A percentile compares a stretch with the other conserved stretches of the same genome.
These are phyloP conservation scores for Myochromella boudieri DNA, from an alignment of 768 basidiomycete genomes.

Conservation along the genomic window DNA sequence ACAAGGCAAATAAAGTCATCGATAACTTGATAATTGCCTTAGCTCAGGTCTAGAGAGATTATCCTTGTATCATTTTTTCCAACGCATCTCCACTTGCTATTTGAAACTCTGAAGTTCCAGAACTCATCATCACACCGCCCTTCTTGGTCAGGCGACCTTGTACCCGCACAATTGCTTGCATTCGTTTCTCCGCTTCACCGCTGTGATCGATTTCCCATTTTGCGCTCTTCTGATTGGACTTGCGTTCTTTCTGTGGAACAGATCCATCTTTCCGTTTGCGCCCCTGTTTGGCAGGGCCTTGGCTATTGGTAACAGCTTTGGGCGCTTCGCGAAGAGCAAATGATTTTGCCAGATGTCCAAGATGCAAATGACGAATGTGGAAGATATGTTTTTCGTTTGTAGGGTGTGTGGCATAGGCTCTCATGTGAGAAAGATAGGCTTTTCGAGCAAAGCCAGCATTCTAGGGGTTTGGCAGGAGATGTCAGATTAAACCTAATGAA, in stretches of 20 bases:
- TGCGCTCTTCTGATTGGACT: constrained; percentile 18
- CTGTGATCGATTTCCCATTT: constrained; percentile 44
- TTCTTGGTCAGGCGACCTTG: constrained; percentile 83
- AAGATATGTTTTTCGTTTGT: constrained; percentile 95
- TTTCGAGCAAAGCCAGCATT: constrained; percentile 74
- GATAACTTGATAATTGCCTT: too few species aligned
- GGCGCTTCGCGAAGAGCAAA: constrained; percentile 91
- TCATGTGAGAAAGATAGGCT: constrained; percentile 90
- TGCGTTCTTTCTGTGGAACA: constrained; percentile 14
- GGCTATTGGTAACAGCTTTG: constrained; percentile 38
- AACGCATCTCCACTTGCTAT: constrained; percentile 63
- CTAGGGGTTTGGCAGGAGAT: too few species aligned
- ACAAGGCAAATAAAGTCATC: too few species aligned
- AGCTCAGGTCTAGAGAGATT: neutral
- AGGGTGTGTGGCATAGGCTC: constrained; percentile 97
- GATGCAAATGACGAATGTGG: constrained; percentile 90
- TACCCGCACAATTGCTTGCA: constrained; percentile 81
- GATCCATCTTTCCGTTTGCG: constrained; percentile 21
- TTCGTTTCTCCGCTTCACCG: constrained; percentile 71
- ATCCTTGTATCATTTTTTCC: constrained; percentile 53
- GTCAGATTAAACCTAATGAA: neutral
- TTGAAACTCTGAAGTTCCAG: constrained; percentile 76
- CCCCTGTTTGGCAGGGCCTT: constrained; percentile 20
- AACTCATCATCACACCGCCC: constrained; percentile 71
- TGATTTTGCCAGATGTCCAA: constrained; percentile 92